A percentile compares a stretch with the other conserved stretches of the same genome.
These are phyloP conservation scores for Fusarium foetens DNA, from an alignment of 2,329 filamentous ascomycete genomes.

Conservation along the genomic window DNA sequence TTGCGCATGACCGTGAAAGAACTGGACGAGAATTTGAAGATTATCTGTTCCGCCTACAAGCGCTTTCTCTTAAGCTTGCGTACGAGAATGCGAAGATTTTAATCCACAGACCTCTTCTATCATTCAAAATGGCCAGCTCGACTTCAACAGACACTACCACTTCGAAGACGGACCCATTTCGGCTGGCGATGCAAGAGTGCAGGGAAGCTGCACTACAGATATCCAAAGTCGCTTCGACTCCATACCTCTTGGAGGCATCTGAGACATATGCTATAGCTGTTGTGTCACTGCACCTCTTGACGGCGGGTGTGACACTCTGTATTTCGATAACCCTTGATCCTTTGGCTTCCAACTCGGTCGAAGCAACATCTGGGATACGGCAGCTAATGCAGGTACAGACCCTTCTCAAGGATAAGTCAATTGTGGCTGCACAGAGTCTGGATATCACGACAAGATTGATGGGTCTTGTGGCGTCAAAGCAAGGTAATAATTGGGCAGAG, in stretches of 20 bases:
- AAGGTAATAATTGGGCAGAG: accelerated
- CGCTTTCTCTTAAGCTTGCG: slow-evolving; percentile 47
- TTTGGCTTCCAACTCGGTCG: accelerated
- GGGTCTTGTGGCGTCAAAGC: background rate
- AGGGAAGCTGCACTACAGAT: background rate
- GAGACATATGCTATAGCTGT: background rate
- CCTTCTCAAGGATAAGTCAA: background rate
- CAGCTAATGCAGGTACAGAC: background rate
- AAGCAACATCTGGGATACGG: background rate
- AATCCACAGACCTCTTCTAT: slow-evolving; percentile 37
- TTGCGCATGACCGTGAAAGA: background rate
- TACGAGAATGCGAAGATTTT: slow-evolving; percentile 50
- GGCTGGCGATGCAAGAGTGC: background rate
- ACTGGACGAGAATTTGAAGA: background rate
- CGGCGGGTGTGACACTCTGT: background rate
- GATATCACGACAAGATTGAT: background rate
- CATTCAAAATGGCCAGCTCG: background rate
- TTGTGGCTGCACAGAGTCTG: background rate
- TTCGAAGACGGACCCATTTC: background rate
- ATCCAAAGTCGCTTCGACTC: background rate
- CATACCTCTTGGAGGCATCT: background rate
- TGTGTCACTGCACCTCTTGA: background rate
- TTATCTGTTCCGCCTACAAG: slow-evolving; percentile 46
- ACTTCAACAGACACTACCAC: accelerated
- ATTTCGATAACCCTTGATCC: background rate